Evolutionary conservation across 2,329 filamentous ascomycete species (phyloP).

Genomic region (Hysterium pulicare): DNA sequence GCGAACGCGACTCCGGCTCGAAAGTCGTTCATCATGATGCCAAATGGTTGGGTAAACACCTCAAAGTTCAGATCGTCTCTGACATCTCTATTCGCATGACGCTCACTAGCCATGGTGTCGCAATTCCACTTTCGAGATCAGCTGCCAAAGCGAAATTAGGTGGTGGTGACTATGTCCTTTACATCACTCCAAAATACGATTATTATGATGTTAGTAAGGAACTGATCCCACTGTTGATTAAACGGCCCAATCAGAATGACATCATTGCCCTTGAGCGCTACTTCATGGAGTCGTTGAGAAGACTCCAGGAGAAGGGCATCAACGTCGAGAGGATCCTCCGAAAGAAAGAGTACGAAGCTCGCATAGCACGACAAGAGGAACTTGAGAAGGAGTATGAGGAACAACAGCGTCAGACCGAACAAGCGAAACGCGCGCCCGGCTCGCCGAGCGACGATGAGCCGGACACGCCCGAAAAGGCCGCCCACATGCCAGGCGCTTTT

Average conservation of each 20-base stretch:
- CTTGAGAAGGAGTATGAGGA: conserved; percentile 64
- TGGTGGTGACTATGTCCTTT: conserved; percentile 64
- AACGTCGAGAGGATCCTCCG: conserved; percentile 94
- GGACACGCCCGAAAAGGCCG: conserved; percentile 26
- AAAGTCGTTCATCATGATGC: conserved; percentile 75
- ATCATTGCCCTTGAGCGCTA: conserved; percentile 90
- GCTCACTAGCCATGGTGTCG: conserved; percentile 66
- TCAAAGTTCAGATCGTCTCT: conserved; percentile 73
- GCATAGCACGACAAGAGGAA: conserved; percentile 80
- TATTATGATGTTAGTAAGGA: conserved; percentile 91
- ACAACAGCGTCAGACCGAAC: conserved; percentile 41
- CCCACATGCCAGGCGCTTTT: conserved; percentile 36
- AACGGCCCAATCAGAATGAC: conserved; percentile 80
- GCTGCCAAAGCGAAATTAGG: conserved; percentile 72
- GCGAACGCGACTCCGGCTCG: conserved; percentile 59
- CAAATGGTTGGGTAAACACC: conserved; percentile 85
- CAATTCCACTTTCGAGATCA: conserved; percentile 48
- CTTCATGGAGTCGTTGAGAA: conserved; percentile 76
- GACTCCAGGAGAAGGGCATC: conserved; percentile 83
- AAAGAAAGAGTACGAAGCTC: conserved; percentile 80
- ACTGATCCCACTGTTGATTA: conserved; percentile 75
- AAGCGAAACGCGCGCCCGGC: conserved; percentile 18
- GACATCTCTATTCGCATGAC: conserved; percentile 74
- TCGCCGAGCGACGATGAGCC: conserved; percentile 8
- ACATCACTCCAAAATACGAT: conserved; percentile 72